These are phyloP conservation scores for Ascochyta koolunga DNA, from an alignment of 2,329 filamentous ascomycete genomes.

Conservation along the genomic window DNA sequence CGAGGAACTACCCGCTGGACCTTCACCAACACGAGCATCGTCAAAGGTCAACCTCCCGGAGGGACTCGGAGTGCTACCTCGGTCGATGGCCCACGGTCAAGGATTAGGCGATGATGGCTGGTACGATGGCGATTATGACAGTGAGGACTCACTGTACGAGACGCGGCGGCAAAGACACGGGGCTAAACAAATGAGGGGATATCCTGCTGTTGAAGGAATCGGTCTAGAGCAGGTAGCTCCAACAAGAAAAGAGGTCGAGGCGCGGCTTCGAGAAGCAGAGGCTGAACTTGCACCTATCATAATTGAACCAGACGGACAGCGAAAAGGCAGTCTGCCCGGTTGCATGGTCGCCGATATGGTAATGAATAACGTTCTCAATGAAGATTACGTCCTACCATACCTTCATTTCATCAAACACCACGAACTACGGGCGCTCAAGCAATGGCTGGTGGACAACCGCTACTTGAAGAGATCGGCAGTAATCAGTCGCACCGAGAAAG, in stretches of 20 bases:
- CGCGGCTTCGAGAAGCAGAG: constrained; percentile 25
- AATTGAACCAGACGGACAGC: constrained; percentile 22
- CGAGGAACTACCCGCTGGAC: neutral
- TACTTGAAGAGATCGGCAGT: constrained; percentile 21
- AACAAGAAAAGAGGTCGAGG: constrained; percentile 20
- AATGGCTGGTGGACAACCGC: constrained; percentile 23
- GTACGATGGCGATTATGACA: constrained; percentile 8
- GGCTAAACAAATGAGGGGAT: constrained; percentile 3
- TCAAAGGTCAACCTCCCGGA: neutral
- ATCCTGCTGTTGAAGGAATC: constrained; percentile 9
- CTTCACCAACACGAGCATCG: constrained; percentile 1
- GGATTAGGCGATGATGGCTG: neutral
- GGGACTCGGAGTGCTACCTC: neutral
- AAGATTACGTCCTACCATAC: constrained; percentile 25
- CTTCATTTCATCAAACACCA: constrained; percentile 35
- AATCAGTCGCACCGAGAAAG: constrained; percentile 35
- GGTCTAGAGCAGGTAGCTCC: constrained; percentile 8
- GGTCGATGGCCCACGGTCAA: neutral
- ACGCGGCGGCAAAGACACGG: constrained; percentile 4
- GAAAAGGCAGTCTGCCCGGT: constrained; percentile 29
- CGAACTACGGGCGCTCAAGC: constrained; percentile 30
- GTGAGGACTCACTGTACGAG: constrained; percentile 9
- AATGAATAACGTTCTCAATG: constrained; percentile 25
- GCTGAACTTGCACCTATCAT: constrained; percentile 7
- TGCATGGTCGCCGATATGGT: constrained; percentile 24